These are phyloP conservation scores for Scolecobasidium constrictum DNA, from an alignment of 2,329 filamentous ascomycete genomes.

Conservation along the genomic window DNA sequence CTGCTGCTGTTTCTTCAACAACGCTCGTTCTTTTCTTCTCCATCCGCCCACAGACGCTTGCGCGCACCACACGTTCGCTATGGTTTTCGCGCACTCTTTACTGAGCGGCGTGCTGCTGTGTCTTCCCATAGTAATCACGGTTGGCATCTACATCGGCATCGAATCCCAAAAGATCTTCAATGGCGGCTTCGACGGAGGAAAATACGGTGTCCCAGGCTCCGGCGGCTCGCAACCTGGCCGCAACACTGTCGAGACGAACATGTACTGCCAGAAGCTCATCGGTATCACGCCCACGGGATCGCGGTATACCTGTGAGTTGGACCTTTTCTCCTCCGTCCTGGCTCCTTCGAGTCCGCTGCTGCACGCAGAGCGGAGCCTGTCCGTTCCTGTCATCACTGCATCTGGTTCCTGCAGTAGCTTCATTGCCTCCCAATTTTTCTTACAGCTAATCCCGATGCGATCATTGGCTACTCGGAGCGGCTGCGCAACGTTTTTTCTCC, in stretches of 20 bases:
- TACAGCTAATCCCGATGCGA: not conserved
- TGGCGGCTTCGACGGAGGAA: slow-evolving; percentile 1
- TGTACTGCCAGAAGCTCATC: slow-evolving; percentile 32
- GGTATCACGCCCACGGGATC: slow-evolving; percentile 32
- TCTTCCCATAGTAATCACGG: slow-evolving; percentile 9
- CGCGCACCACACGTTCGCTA: not conserved
- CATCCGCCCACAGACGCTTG: not conserved
- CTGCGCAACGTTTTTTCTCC: not conserved
- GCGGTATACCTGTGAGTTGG: slow-evolving; percentile 8
- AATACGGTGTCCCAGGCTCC: slow-evolving; percentile 3
- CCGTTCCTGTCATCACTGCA: too few species aligned
- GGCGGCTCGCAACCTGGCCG: slow-evolving; percentile 13
- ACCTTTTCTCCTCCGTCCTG: slow-evolving; percentile 7
- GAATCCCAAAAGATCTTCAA: slow-evolving; percentile 11
- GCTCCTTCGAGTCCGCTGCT: too few species aligned
- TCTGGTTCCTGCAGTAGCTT: not conserved
- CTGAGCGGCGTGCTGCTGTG: slow-evolving; percentile 8
- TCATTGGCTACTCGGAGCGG: not conserved
- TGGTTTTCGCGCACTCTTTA: slow-evolving; percentile 5
- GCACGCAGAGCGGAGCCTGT: too few species aligned
- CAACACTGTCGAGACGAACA: slow-evolving; percentile 21
- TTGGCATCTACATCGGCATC: slow-evolving; percentile 11
- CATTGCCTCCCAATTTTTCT: slow-evolving; percentile 1
- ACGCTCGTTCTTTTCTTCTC: not conserved
- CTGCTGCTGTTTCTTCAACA: too few species aligned